Base-by-base conservation (phyloP, 2,329 filamentous ascomycete genomes). In the Pleurostoma richardsiae region DNA sequence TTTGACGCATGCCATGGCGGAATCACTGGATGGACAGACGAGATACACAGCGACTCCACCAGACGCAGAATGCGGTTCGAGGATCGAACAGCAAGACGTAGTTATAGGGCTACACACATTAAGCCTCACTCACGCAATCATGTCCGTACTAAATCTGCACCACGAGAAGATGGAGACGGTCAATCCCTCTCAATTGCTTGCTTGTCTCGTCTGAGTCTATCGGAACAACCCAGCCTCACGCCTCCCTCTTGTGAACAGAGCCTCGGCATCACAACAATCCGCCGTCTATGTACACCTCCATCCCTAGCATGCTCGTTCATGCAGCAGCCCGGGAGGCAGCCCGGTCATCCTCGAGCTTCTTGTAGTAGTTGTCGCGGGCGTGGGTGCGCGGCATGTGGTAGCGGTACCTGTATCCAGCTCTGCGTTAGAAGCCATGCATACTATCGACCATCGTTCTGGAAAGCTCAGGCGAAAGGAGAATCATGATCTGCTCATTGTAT, bases 351-450 rank as follows among this genome's bases (percentile, higher is more conserved):
- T 82, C 79, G 52, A 81, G 67, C 67, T 79, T 72, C 66, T 65
- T 65, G 71, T 82, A 82, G 74, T 72, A 74, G 65, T 67, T 67
- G 67, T 83, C 79, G 61, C 79, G 79, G 54, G 70, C 72, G 60
- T 73, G 64, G 59, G 76, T 80, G 65, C 79, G 77, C 56, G 79
- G 79, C 60, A 81, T 68, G 70, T 83, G 79, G 71, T 63, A 83
- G 64, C 79, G 79, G 72, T 82, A 79, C 79, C 79, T 82, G 54
- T 53, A 10, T 33, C 41, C 8, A 36, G 11, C 30, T 19, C 28
- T 29, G 41, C 42, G 38, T 42, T 47, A 42, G 47, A 36, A 36
- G n/a, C 19, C 19, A 19, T 19, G 19, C 19, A 19, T 19, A 19
- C 19, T 19, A 19, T 19, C 19, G 19, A 19, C 19, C 19, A 36